Base-by-base conservation (phyloP, 257 asterid genomes). In the Ilex aquifolium region DNA sequence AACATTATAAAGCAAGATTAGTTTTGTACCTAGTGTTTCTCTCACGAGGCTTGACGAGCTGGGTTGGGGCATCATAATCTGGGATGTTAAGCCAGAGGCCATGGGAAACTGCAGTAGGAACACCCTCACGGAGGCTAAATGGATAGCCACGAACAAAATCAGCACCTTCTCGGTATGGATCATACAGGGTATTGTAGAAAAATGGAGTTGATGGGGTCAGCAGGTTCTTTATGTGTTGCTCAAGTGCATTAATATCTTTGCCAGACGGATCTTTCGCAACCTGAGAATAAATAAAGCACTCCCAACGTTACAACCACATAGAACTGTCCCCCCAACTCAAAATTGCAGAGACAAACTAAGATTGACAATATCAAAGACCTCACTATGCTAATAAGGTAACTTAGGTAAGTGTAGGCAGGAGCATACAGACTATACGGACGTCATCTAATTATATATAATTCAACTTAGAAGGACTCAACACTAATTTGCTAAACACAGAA, bases 141-240 rank as follows among this genome's bases (percentile, higher is more conserved):
- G 91, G 91, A 76, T 84, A 84, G 1, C 88, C 88, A 3, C 88
- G 91, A 15, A 84, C 91, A 40, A 84, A 84, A 69, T 84, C 88
- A 0, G 91, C 56, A 16, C 91, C 91, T 2, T 82, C 78, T 12
- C 82, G 57, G 76, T 56, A 84, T 17, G 91, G 91, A 65, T 84
- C 88, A 13, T 84, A 84, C 50, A 84, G 66, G 2, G 88, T 82
- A 74, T 84, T 84, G 86, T 77, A 84, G 77, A 84, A 84, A 67
- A 74, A 77, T n/a, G 91, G 88, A 44, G 77, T 79, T 3, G 88
- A 74, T 52, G 88, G 85, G 44, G 56, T 27, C 61, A 81, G 67
- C 31, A 84, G 66, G 72, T 84, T 79, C 77, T 79, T 67, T 64
- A 84, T 84, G 70, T 84, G 91, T 60, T 84, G 87, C 11, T 68